Conservation (phyloP, 176 grass and related monocot genomes). For the Oryza longistaminata region DNA sequence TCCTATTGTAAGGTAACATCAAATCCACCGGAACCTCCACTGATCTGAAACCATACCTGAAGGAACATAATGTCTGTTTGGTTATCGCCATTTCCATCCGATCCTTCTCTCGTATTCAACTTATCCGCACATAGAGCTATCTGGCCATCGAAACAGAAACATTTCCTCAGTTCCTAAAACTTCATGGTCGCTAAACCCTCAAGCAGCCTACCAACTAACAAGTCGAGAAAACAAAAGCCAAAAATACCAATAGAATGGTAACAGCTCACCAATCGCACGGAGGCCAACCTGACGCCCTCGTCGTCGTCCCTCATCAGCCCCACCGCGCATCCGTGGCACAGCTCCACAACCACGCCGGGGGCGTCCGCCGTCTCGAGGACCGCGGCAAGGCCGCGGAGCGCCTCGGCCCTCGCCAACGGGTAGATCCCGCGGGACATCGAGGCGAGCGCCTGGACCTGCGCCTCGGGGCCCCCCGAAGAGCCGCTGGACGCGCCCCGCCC, state of each 20-base stretch:
- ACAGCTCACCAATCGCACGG: conserved; percentile 67
- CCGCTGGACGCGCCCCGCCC: conserved; percentile 20
- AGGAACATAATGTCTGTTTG: conserved; percentile 64
- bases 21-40: not conserved
- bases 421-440: conserved; percentile 62
- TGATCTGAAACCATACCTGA: conserved; percentile 50
- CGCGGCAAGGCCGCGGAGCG: conserved; percentile 51
- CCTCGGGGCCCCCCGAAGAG: not conserved
- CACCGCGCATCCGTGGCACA: conserved; percentile 46
- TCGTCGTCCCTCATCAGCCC: conserved; percentile 62
- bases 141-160: conserved; percentile 39
- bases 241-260: not conserved
- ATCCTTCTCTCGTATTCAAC: conserved; percentile 41
- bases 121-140: conserved; percentile 54
- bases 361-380: conserved; percentile 47
- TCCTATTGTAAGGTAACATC: not conserved
- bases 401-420: conserved; percentile 55
- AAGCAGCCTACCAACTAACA: not conserved
- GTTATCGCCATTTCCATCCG: conserved; percentile 16
- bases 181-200: not conserved
- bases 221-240: not conserved
- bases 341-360: conserved; percentile 32
- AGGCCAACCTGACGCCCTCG: conserved; percentile 56
- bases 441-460: conserved; percentile 47
- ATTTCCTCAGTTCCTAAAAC: not conserved